phyloP scores from a whole-genome alignment of 352 stramenopile genomes.

The Phytophthora sansomeana region DNA sequence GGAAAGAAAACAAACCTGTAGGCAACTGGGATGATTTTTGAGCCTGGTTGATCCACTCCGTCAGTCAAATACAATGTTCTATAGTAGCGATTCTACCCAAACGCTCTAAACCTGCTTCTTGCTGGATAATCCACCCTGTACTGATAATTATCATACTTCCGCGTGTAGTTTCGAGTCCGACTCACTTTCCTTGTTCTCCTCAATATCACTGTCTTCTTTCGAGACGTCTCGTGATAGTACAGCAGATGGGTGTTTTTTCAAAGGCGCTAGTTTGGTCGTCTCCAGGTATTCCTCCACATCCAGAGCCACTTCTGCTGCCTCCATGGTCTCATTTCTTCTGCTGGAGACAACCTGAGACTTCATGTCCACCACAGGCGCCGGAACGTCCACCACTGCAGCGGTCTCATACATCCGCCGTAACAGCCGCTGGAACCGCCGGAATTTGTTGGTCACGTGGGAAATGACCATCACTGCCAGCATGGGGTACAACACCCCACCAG shows the following conservation, averaged over 20 bases:
- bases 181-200: conserved; percentile 47
- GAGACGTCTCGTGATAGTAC: conserved; percentile 40
- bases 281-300: conserved; percentile 45
- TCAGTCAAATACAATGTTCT: conserved; percentile 31
- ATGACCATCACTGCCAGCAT: conserved; percentile 70
- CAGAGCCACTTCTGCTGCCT: conserved; percentile 45
- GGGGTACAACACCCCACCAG: conserved; percentile 62
- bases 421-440: conserved; percentile 55
- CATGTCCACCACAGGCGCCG: conserved; percentile 45
- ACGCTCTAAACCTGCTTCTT: not conserved
- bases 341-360: conserved; percentile 40
- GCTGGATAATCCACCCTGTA: not conserved
- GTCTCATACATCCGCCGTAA: conserved; percentile 61
- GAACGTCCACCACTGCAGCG: conserved; percentile 57
- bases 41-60: not conserved
- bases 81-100: conserved; percentile 27
- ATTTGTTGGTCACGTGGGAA: conserved; percentile 69
- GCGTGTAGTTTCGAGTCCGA: conserved; percentile 7
- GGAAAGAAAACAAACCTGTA: conserved; percentile 36
- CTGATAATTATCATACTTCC: conserved; percentile 1
- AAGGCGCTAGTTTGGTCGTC: conserved; percentile 40
- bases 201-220: conserved; percentile 46
- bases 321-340: conserved; percentile 38
- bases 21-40: conserved; percentile 57
- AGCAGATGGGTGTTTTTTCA: conserved; percentile 57